phyloP scores from a whole-genome alignment of 2,329 filamentous ascomycete genomes.

The Epichloe elymi region DNA sequence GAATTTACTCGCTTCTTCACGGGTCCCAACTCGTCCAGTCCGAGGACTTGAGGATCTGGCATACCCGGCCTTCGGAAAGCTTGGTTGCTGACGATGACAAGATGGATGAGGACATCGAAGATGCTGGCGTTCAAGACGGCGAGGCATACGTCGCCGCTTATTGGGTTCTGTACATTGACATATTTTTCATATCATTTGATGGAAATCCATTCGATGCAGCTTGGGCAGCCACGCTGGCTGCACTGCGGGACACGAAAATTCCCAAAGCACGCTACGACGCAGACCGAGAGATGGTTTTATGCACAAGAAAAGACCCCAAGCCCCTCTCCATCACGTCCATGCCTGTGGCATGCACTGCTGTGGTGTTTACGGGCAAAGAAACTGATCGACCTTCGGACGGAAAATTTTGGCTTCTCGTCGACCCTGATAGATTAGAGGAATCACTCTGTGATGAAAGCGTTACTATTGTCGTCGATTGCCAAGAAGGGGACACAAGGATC shows the following conservation, averaged over 20 bases:
- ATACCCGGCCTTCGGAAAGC: slow-evolving; percentile 37
- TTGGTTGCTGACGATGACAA: slow-evolving; percentile 31
- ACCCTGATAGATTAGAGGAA: slow-evolving; percentile 87
- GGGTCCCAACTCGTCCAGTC: slow-evolving; percentile 52
- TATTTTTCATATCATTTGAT: slow-evolving; percentile 88
- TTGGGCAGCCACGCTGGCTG: slow-evolving; percentile 73
- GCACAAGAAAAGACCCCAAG: slow-evolving; percentile 44
- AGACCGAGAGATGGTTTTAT: slow-evolving; percentile 68
- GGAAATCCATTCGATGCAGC: slow-evolving; percentile 86
- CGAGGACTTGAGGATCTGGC: slow-evolving; percentile 61
- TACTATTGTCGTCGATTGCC: slow-evolving; percentile 65
- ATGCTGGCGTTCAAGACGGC: slow-evolving; percentile 18
- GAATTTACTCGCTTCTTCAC: slow-evolving; percentile 65
- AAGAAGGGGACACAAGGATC: slow-evolving; percentile 40
- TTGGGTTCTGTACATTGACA: slow-evolving; percentile 89
- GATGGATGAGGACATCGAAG: slow-evolving; percentile 24
- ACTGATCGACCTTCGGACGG: slow-evolving; percentile 29
- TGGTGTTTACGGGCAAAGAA: slow-evolving; percentile 59
- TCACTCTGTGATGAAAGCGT: slow-evolving; percentile 68
- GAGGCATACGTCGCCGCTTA: slow-evolving; percentile 59
- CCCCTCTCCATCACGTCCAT: slow-evolving; percentile 48
- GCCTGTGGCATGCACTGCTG: slow-evolving; percentile 66
- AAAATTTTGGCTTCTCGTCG: slow-evolving; percentile 64
- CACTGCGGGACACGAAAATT: slow-evolving; percentile 62
- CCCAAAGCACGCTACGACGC: slow-evolving; percentile 73